Base-by-base conservation (phyloP, 805 yeast genomes). In the Myxozyma sirexii region DNA sequence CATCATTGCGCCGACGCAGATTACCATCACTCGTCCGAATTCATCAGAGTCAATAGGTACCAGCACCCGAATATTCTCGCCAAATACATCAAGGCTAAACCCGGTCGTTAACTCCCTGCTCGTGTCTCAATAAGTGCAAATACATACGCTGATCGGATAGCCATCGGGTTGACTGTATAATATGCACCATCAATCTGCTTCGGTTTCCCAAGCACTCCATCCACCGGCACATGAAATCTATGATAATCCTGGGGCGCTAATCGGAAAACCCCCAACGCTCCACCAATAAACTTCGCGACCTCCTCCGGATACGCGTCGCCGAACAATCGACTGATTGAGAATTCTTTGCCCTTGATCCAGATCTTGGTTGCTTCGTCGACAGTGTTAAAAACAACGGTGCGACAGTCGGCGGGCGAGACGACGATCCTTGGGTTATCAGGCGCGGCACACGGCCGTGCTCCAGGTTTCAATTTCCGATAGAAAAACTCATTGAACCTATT, bases 1-100 rank as follows among this genome's bases (percentile, higher is more conserved):
- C 97, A 93, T 91, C 98, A 94, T 93, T 0, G 99, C 99, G 37
- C 99, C 99, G 3, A 93, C 90, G 4, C 94, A 84, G 23, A 90
- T 82, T 75, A 89, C 80, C 62, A 88, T 76, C 19, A 93, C 87
- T 0, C 82, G 79, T 0, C 97, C 97, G 71, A 90, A 92, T n/a
- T 81, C 76, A 33, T 80, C 78, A 0, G 96, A 83, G 31, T 87
- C 83, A 21, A 93, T 84, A 0, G 96, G 91, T 1, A 92, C 79
- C 1, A 91, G 75, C 3, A 86, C 85, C 41, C 98, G 79, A 0
- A 89, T 85, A 69, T 93, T 93, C 68, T 92, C 97, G 7, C 97
- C 97, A 74, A 84, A 94, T 0, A 93, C 97, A 72, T 93, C 98
- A 57, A 93, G 75, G 10, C 64, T 60, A 33, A 4, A 6, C 31